phyloP scores from a whole-genome alignment of 371 early-diverging fungal species.

The Sporodiniella umbellata region DNA sequence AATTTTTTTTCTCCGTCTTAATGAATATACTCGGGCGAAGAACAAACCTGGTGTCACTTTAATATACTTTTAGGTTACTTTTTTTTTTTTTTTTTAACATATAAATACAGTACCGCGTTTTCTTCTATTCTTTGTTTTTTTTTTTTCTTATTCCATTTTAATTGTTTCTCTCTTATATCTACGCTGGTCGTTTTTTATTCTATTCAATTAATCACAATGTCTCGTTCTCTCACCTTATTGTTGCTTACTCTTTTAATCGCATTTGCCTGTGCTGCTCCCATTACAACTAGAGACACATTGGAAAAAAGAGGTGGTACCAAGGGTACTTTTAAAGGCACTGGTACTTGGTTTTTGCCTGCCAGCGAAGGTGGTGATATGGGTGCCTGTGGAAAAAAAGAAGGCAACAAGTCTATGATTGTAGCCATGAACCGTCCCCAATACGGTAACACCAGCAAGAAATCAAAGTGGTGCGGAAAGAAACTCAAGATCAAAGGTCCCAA shows the following conservation, averaged over 20 bases:
- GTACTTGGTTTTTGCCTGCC: conserved; percentile 25
- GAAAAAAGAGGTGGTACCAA: neutral
- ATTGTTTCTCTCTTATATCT: too few relatives aligned
- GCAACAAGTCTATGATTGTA: conserved; percentile 15
- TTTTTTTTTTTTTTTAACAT: neutral
- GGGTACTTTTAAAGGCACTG: conserved; percentile 13
- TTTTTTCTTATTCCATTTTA: neutral
- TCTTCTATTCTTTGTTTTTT: neutral
- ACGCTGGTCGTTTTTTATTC: neutral
- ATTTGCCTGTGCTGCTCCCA: conserved; percentile 4
- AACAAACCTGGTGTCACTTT: neutral
- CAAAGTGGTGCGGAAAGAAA: conserved; percentile 26
- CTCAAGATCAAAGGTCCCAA: conserved; percentile 20
- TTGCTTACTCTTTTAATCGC: neutral
- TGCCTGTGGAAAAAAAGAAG: conserved; percentile 22
- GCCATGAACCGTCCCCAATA: conserved; percentile 30
- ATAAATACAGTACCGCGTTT: neutral
- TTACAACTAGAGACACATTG: neutral
- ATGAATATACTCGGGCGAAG: neutral
- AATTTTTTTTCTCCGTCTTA: neutral
- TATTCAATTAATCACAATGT: neutral
- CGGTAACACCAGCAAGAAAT: conserved; percentile 19
- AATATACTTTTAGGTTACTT: neutral
- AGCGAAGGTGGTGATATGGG: conserved; percentile 24
- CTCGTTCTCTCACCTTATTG: conserved; percentile 1